Evolutionary conservation across 73 alveolate genomes (phyloP).

Genomic region (Uronychia setigera): DNA sequence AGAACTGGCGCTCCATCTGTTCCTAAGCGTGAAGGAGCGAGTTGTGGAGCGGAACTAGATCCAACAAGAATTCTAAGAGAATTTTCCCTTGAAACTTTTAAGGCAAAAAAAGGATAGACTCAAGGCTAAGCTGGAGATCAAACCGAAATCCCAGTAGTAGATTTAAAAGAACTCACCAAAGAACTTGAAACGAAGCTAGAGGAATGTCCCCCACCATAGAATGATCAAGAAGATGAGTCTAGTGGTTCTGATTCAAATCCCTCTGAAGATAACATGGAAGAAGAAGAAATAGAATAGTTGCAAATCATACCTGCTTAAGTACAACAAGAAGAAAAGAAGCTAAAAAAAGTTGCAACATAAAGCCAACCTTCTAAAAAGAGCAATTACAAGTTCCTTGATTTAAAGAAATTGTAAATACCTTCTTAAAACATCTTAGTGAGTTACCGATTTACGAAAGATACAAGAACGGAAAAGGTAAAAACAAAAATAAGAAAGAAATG

Average conservation of each 20-base stretch:
- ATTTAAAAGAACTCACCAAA: not conserved
- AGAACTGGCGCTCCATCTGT: not conserved
- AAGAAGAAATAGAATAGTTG: constrained; percentile 66
- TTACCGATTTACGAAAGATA: constrained; percentile 18
- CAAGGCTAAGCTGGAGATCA: not conserved
- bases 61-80: not conserved
- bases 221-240: constrained; percentile 60
- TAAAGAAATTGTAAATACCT: constrained; percentile 20
- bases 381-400: not conserved
- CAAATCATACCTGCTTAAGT: constrained; percentile 31
- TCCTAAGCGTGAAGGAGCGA: not conserved
- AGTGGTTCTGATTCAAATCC: constrained; percentile 90
- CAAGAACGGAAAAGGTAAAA: constrained; percentile 10
- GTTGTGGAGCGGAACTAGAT: not conserved
- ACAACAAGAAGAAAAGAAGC: constrained; percentile 22
- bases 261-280: constrained; percentile 83
- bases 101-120: not conserved
- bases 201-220: constrained; percentile 15
- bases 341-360: not conserved
- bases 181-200: not conserved
- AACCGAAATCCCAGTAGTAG: not conserved
- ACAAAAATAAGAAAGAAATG: constrained; percentile 26
- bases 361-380: constrained; percentile 16
- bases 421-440: not conserved
- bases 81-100: not conserved